Conservation (phyloP, 2,329 filamentous ascomycete genomes). For the Sarocladium brachiariae region DNA sequence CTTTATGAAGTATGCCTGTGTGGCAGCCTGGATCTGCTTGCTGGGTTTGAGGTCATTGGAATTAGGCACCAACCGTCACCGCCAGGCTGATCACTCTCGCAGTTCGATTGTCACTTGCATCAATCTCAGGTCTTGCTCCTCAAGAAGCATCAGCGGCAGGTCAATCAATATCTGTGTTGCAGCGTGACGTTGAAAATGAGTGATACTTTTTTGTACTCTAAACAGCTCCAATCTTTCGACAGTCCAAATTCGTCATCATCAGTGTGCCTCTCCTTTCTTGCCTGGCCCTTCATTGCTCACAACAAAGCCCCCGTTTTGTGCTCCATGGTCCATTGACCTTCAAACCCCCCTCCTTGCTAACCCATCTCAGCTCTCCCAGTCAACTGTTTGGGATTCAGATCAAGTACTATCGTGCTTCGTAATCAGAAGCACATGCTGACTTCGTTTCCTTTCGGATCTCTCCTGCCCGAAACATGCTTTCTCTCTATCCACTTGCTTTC, state of each 20-base stretch:
- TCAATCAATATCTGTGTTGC: background rate
- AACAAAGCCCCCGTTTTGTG: slow-evolving; percentile 3
- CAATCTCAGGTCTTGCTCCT: too few species aligned
- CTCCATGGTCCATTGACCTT: background rate
- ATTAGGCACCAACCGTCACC: too few species aligned
- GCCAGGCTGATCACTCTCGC: too few species aligned
- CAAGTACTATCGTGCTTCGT: too few species aligned
- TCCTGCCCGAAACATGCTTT: background rate
- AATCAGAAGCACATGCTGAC: background rate
- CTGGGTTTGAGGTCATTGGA: too few species aligned
- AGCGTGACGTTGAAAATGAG: background rate
- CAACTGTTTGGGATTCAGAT: background rate
- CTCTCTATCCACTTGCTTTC: background rate
- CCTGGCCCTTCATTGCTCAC: background rate
- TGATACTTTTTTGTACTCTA: slow-evolving; percentile 5
- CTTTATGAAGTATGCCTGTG: too few species aligned
- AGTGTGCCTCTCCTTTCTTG: slow-evolving; percentile 3
- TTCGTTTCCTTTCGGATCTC: background rate
- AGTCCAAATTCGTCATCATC: slow-evolving; percentile 5
- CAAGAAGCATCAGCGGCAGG: background rate
- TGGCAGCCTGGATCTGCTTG: too few species aligned
- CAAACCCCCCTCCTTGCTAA: background rate
- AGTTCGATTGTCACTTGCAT: too few species aligned
- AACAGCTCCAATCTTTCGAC: background rate
- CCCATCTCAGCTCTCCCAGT: background rate